Evolutionary conservation across 148 eudicot genomes (phyloP), one percentile per base, ranked within the genome.

Genomic region (Rhododendron williamsianum): DNA sequence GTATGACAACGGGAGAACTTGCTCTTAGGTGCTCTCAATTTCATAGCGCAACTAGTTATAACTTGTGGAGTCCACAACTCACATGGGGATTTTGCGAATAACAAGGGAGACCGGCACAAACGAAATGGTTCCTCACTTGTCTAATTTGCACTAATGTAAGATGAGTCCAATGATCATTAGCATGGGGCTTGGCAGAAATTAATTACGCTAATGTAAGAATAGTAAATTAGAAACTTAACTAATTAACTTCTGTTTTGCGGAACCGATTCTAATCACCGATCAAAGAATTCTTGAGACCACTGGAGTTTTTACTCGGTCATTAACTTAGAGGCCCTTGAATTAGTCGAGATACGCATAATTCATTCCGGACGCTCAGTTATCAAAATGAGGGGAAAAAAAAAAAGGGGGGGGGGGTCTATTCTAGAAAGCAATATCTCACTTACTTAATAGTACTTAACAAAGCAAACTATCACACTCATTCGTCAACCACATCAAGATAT

Each of bases 381-480:
- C 46, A 41, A 9, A 12, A 18, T 4, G 6, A 45, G 43, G 27
- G 9, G 12, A 15, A 54, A 54, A 4, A 15, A 54, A n/a, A n/a
- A n/a, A n/a, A n/a, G n/a, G n/a, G n/a, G n/a, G 27, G 27, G 16
- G 16, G 7, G 4, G 48, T 3, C 69, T 19, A 15, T 63, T 80
- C 49, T 16, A 10, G 81, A 79, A 79, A 79, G 30, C 33, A 19
- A 78, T 85, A 49, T 80, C 78, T 85, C 69, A 79, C 35, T 21
- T 16, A 15, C 41, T 80, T 46, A 11, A 9, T 41, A 33, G 13
- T 35, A 85, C 46, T 72, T 6, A 16, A 33, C 80, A 35, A 30
- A 65, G 21, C 11, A 13, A 35, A 79, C 83, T 69, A 80, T 85
- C 87, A 69, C 83, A 21, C 10, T 80, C 87, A 80, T 85, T 12